Base-by-base conservation (phyloP, 1,284 basidiomycete genomes). In the Apiotrichum veenhuisii region DNA sequence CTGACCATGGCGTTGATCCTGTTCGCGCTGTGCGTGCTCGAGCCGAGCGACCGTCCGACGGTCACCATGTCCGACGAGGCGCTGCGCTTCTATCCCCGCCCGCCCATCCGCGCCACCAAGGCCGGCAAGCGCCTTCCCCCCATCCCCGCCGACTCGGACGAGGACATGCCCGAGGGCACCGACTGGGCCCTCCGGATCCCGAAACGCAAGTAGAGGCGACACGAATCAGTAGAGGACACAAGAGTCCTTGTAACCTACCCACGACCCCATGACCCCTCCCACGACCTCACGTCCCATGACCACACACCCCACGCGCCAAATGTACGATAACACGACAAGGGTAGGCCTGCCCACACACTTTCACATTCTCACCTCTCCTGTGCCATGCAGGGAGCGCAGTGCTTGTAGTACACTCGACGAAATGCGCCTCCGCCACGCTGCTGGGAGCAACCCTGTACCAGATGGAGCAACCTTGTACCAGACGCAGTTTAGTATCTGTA, bases 31-130 rank as follows among this genome's bases (percentile, higher is more conserved):
- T 20, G 27, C 15, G 34, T 46, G 7, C 36, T 59, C 38, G 30
- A 22, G 33, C 38, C 46, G 38, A 5, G 7, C 36, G 48, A 44
- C 5, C 57, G 57, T 7, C 57, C 53, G 15, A 55, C 25, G 22
- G 34, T 44, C 23, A 51, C 44, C 27, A 59, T 59, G 53, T 40
- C 40, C 18, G 36, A 55, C 44, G 38, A 49, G 33, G 41, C 33
- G 45, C 33, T 48, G 5, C 30, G n/a, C 14, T 48, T 34, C 33
- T 48, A 48, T n/a, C 33, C 46, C 30, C 46, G n/a, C n/a, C 46
- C 46, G 33, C 15, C 44, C 10, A 20, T 12, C n/a, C n/a, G 40
- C 20, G 30, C 30, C 30, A 22, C 40, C 10, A 20, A n/a, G n/a
- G n/a, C n/a, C n/a, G n/a, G n/a, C 40, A 41, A 41, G 40, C 40